Conservation (phyloP, 1,284 basidiomycete genomes). For the Cutaneotrichosporon sp. region DNA sequence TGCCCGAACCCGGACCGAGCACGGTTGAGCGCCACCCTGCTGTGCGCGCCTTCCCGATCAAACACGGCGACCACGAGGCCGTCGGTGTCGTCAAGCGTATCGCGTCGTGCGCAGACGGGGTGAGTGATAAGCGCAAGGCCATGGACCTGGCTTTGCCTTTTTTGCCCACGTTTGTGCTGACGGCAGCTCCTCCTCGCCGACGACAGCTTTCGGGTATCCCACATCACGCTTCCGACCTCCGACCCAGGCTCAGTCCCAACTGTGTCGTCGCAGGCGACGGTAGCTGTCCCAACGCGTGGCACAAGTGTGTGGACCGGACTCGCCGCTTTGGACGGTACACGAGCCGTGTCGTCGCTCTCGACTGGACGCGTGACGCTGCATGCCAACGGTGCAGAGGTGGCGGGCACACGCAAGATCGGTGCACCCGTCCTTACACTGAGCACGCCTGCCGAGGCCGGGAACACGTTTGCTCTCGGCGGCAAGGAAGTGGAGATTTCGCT, state of each 20-base stretch:
- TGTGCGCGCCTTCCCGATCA: conserved; percentile 40
- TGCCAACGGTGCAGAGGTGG: conserved; percentile 2
- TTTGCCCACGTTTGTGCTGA: background rate
- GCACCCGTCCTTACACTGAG: conserved; percentile 45
- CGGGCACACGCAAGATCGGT: conserved; percentile 10
- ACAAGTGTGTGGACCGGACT: conserved; percentile 17
- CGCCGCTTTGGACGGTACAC: conserved; percentile 17
- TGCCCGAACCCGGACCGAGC: conserved; percentile 28
- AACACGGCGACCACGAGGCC: conserved; percentile 31
- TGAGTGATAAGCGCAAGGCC: no score
- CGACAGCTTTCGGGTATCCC: conserved; percentile 36
- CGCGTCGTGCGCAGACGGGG: conserved; percentile 13
- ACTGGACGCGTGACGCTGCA: conserved; percentile 36
- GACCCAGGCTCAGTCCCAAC: conserved; percentile 11
- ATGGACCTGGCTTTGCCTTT: background rate
- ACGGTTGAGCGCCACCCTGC: conserved; percentile 27
- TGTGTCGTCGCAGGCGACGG: conserved; percentile 9
- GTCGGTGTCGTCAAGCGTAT: conserved; percentile 39
- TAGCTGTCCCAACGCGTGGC: conserved; percentile 8
- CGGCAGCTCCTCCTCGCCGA: conserved; percentile 34
- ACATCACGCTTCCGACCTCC: conserved; percentile 18
- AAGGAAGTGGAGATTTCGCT: conserved; percentile 81
- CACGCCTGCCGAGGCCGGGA: conserved; percentile 50
- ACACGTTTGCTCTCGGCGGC: conserved; percentile 71
- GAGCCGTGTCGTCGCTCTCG: conserved; percentile 37